Percentiles rank a stretch among this genome's conserved stretches.
phyloP scores from a whole-genome alignment of 2,329 filamentous ascomycete species.

The Fusarium pseudocircinatum region DNA sequence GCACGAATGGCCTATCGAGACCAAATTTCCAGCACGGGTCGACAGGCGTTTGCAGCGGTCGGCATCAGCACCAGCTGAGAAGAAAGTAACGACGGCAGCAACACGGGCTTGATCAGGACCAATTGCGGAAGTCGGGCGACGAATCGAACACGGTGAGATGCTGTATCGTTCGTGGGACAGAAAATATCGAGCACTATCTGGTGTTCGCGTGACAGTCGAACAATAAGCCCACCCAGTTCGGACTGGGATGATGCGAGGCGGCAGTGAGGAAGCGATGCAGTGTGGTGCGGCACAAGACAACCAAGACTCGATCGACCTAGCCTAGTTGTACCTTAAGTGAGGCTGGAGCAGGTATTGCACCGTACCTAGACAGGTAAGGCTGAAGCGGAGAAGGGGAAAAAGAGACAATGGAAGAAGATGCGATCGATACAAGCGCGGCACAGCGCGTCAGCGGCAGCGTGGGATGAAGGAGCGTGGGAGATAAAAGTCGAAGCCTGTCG shows the following conservation, averaged over 20 bases:
- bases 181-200: conserved; percentile 30
- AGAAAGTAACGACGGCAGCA: conserved; percentile 21
- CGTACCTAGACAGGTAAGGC: conserved; percentile 28
- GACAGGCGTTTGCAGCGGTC: conserved; percentile 48
- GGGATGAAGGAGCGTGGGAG: conserved; percentile 44
- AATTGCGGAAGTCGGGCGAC: conserved; percentile 41
- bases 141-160: conserved; percentile 24
- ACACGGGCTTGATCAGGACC: conserved; percentile 32
- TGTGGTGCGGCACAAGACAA: conserved; percentile 37
- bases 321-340: conserved; percentile 29
- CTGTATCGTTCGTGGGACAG: conserved; percentile 22
- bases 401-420: conserved; percentile 33
- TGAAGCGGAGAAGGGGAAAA: conserved; percentile 30
- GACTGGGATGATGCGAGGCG: conserved; percentile 33
- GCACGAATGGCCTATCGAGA: conserved; percentile 42
- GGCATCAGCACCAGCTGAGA: conserved; percentile 51
- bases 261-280: conserved; percentile 41
- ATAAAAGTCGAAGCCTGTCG: conserved; percentile 44
- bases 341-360: conserved; percentile 36
- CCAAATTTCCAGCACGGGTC: conserved; percentile 47
- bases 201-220: conserved; percentile 45
- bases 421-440: conserved; percentile 37
- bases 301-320: conserved; percentile 29
- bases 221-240: conserved; percentile 34
- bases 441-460: conserved; percentile 40